Evolutionary conservation across 2,329 filamentous ascomycete species (phyloP), one percentile per base, ranked within the genome.

Genomic region (Polytolypa hystricis): DNA sequence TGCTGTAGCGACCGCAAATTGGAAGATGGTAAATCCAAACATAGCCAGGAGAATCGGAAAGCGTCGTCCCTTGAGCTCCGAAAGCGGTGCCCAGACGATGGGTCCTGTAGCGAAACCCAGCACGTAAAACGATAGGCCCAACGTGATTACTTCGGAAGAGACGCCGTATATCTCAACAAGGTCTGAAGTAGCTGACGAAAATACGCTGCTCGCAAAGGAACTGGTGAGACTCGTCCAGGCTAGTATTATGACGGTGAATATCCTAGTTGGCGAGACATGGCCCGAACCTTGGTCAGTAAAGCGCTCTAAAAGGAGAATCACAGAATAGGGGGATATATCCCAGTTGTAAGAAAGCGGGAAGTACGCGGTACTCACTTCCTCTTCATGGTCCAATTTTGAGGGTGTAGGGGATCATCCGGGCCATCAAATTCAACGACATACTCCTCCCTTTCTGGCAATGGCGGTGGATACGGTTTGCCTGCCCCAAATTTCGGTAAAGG

Each of bases 361-460:
- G 11, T 26, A 4, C 20, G 8, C 8, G 19, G 5, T 3, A 67
- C 70, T 52, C 58, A 75, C 76, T 93, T 94, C 66, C 83, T 87
- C 53, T 65, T 73, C 37, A 82, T 52, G 0, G 81, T 71, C 86
- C 86, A 94, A 56, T 94, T 94, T 62, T 89, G 82, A 1, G 84
- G 81, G 58, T 93, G 85, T 42, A 87, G 53, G 2, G 85, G 85
- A 51, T 94, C 86, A 45, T 86, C 71, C 1, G 77, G 79, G 0
- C 85, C 86, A 47, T 87, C 80, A 52, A 93, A 94, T 57, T 85
- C 73, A 9, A 76, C 72, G 1, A 76, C 71, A 51, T 77, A 77
- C 40, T 74, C 69, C 48, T 76, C 71, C 42, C 63, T 60, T n/a
- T 66, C 66, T 5, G 71, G 71, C 11, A 77, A 51, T 0, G 56